These are phyloP conservation scores for Dichotomopilus funicola DNA, from an alignment of 2,329 filamentous ascomycete species.

Conservation along the genomic window DNA sequence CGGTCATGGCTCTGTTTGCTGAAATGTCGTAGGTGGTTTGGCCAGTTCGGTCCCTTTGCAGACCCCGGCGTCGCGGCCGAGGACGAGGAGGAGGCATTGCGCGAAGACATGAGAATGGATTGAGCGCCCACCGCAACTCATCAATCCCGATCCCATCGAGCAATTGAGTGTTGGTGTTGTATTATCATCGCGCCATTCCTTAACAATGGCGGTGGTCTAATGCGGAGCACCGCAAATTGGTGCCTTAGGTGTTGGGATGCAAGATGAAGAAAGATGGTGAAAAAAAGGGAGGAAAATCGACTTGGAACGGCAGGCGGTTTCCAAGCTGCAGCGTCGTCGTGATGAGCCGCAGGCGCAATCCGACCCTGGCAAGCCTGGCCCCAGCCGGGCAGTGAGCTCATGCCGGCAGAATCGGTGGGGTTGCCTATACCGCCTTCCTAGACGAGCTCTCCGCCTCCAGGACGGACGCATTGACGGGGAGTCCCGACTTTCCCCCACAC, in stretches of 20 bases:
- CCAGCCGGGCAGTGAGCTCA: neutral
- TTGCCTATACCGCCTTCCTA: conserved; percentile 5
- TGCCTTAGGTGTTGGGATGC: too few relatives aligned
- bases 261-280: too few relatives aligned
- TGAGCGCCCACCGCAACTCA: neutral
- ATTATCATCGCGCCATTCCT: conserved; percentile 1
- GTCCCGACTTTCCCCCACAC: too few relatives aligned
- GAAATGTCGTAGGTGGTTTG: conserved; percentile 47
- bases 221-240: too few relatives aligned
- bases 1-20: conserved; percentile 43
- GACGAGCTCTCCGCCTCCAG: neutral
- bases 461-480: neutral
- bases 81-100: conserved; percentile 32
- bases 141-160: conserved; percentile 5
- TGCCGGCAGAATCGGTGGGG: conserved; percentile 10
- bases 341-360: neutral
- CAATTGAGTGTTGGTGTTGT: neutral
- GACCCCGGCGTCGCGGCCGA: conserved; percentile 33
- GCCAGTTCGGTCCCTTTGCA: conserved; percentile 41
- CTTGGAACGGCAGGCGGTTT: neutral
- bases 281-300: too few relatives aligned
- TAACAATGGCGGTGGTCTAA: neutral
- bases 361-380: neutral
- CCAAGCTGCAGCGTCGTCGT: neutral
- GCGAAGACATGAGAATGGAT: conserved; percentile 26